Base-by-base conservation (phyloP, 164 flowering plant species). In the Brasenia schreberi region DNA sequence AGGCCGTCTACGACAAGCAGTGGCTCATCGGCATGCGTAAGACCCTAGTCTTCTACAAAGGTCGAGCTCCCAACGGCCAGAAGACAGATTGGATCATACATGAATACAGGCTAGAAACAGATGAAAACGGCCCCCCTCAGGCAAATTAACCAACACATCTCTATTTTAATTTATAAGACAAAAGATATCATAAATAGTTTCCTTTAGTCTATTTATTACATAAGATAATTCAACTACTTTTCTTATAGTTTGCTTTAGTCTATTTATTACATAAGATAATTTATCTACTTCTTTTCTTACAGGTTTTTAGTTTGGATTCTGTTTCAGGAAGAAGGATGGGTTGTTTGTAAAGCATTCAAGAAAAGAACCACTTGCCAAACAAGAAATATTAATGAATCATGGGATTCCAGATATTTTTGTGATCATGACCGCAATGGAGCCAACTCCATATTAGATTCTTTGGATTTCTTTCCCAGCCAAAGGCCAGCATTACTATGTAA, bases 261-360 rank as follows among this genome's bases (percentile, higher is more conserved):
- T 45, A 23, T 23, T 23, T 23, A 23, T 23, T 23, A 23, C 2
- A 23, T 23, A 23, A 23, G 27, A 23, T 0, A 23, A 23, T 23
- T 23, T 23, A 2, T 45, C 53, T 45, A 7, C 12, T 12, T 45
- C 53, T 45, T 12, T 45, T 11, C 16, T 49, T 9, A 49, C 56
- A 2, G 56, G 16, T 49, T 49, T 49, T 49, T 14, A 14, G 10
- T 49, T 14, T 49, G 56, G 56, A 49, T 49, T 43, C n/a, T 0
- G 53, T 71, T 76, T 65, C 84, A 92, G 98, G 98, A 92, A 81
- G 98, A 92, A 81, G 98, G 98, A 67, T 92, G 98, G 98, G 98
- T 92, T 5, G 96, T 92, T 5, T 92, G 98, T 68, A 79, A 95
- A 69, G 96, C 96, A 64, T 92, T 92, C 81, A 92, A 84, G 84